Evolutionary conservation across 208 protist genomes (phyloP), one percentile per base, ranked within the genome.

Genomic region (Acanthamoeba healyi): DNA sequence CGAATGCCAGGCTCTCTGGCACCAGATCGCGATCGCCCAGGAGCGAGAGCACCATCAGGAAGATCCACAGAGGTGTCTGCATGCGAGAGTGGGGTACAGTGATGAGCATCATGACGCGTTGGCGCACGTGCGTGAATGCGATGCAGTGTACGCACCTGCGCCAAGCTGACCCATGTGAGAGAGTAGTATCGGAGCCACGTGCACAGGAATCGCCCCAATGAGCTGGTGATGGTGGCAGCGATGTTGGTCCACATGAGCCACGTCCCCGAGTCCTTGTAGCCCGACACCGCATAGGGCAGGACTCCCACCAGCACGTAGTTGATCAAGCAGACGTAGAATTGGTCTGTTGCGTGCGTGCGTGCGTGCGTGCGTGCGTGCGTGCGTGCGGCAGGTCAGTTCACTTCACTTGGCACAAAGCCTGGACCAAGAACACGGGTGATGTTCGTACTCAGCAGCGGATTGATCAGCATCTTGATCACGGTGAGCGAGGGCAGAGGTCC

Each of bases 171-270:
- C 49, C 7, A 54, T 12, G 49, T 87, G 49, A 87, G 79, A 29
- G 5, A 10, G 10, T 51, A 58, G 46, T 24, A 63, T 4, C 49
- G 40, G 19, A 87, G 15, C 46, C 40, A 87, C 26, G 49, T 58
- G 46, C 46, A 87, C 24, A 34, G 19, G 26, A 87, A 61, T 19
- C 79, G 79, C 40, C 79, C 79, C 10, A 61, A 26, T 15, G 79
- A 12, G n/a, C 79, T 34, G 9, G 79, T 63, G 22, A 87, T 34
- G 26, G 79, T 63, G 79, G 40, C 49, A 5, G 44, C 42, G 44
- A 87, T 87, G 40, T 17, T 58, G 79, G 49, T 54, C 79, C 79
- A 87, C 79, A 87, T 87, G 26, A 87, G 79, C 79, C 40, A 87
- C 46, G 26, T 87, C 9, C 79, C 79, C 6, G 79, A 87, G 42